Conservation (phyloP, 768 basidiomycete genomes). For the Suillus fuscotomentosus region DNA sequence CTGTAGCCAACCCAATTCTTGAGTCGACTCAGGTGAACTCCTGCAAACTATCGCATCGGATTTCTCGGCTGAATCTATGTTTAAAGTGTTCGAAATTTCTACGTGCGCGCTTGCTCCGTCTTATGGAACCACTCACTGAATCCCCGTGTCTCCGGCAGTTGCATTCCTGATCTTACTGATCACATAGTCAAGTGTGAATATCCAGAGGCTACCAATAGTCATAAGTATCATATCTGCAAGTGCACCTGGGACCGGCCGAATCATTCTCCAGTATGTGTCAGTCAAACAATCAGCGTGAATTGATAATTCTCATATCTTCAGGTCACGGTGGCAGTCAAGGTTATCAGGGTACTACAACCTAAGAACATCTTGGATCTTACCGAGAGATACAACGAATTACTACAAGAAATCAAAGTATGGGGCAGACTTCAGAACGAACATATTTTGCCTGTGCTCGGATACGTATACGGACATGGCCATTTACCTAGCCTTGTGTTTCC, state of each 20-base stretch:
- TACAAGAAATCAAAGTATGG: constrained; percentile 27
- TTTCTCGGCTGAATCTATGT: neutral
- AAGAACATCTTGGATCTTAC: neutral
- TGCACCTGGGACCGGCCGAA: constrained; percentile 10
- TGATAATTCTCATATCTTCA: neutral
- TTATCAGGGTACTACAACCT: neutral
- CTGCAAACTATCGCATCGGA: neutral
- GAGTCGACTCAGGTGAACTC: no score
- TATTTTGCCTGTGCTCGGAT: constrained; percentile 30
- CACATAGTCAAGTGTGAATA: neutral
- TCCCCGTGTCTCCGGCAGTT: neutral
- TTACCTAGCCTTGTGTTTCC: constrained; percentile 31
- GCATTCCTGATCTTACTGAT: neutral
- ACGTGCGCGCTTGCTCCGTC: neutral
- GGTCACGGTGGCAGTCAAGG: constrained; percentile 1
- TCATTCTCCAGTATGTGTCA: neutral
- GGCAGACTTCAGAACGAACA: constrained; percentile 19
- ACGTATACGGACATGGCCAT: constrained; percentile 27
- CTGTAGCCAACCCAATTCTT: no score
- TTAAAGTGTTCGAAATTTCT: neutral
- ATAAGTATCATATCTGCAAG: constrained; percentile 22
- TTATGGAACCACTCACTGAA: neutral
- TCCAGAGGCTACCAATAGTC: constrained; percentile 9
- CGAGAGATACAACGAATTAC: neutral
- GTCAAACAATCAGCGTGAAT: neutral